Conservation (phyloP, 176 grass and related monocot species). For the Poa pratensis region DNA sequence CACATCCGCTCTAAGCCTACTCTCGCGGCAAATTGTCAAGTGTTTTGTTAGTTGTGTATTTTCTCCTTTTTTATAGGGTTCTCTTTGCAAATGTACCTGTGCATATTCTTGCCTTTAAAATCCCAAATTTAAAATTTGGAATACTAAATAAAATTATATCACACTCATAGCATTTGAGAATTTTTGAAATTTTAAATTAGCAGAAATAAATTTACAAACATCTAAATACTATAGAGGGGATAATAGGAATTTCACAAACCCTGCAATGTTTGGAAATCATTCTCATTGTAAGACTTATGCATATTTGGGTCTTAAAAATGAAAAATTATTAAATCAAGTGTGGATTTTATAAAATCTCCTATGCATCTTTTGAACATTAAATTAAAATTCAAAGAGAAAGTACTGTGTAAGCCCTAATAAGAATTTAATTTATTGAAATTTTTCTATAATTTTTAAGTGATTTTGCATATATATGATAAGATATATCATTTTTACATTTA, state of each 20-base stretch:
- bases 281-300: not conserved
- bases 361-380: not conserved
- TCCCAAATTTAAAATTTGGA: not conserved
- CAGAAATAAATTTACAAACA: not conserved
- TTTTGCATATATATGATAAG: too few species aligned
- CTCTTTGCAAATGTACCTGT: not conserved
- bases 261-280: not conserved
- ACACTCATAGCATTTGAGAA: not conserved
- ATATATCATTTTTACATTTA: too few species aligned
- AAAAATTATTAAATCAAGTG: not conserved
- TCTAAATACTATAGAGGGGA: not conserved
- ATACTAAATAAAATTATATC: not conserved
- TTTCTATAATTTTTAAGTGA: not conserved
- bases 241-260: not conserved
- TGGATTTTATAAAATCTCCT: not conserved
- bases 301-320: not conserved
- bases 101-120: not conserved
- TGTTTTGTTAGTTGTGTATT: not conserved
- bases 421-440: too few species aligned
- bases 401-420: not conserved
- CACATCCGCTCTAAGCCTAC: too few species aligned
- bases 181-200: not conserved
- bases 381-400: not conserved
- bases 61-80: not conserved
- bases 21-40: not conserved